These are phyloP conservation scores for Colletotrichum siamense DNA, from an alignment of 2,329 filamentous ascomycete species.

Conservation along the genomic window DNA sequence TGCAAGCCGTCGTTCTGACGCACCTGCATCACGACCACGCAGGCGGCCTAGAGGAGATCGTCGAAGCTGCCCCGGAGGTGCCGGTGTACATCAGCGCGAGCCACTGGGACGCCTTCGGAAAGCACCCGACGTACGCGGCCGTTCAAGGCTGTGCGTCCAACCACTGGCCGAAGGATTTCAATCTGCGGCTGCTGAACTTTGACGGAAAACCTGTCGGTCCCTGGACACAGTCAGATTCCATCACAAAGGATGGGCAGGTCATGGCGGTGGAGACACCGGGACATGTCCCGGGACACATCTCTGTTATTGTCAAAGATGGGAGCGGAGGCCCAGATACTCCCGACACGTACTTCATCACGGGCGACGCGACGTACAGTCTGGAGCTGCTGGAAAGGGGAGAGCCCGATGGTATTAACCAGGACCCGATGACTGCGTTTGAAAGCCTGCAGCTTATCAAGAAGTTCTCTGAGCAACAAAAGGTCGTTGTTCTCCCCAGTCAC, in stretches of 20 bases:
- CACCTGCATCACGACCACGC: constrained; percentile 35
- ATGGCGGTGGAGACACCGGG: constrained; percentile 37
- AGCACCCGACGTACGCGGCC: constrained; percentile 29
- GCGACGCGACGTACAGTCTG: constrained; percentile 36
- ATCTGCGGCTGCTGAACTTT: constrained; percentile 31
- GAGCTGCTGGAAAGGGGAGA: constrained; percentile 33
- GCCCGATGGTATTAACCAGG: constrained; percentile 35
- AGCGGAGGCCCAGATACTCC: not conserved
- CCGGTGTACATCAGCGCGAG: constrained; percentile 28
- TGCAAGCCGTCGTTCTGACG: constrained; percentile 31
- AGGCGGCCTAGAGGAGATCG: constrained; percentile 28
- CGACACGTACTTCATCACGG: constrained; percentile 31
- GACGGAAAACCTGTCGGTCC: constrained; percentile 30
- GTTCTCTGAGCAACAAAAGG: constrained; percentile 28
- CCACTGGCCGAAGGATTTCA: constrained; percentile 34
- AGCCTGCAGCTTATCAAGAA: constrained; percentile 35
- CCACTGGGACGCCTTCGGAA: constrained; percentile 34
- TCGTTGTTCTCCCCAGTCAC: constrained; percentile 33
- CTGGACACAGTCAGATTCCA: constrained; percentile 29
- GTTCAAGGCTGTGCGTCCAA: constrained; percentile 33
- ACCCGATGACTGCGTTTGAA: constrained; percentile 32
- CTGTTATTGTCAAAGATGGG: constrained; percentile 24
- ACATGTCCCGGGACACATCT: constrained; percentile 37
- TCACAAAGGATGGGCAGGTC: constrained; percentile 34
- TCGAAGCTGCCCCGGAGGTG: constrained; percentile 26